Evolutionary conservation across 2,329 filamentous ascomycete genomes (phyloP).

Genomic region (Xylariaceae sp.): DNA sequence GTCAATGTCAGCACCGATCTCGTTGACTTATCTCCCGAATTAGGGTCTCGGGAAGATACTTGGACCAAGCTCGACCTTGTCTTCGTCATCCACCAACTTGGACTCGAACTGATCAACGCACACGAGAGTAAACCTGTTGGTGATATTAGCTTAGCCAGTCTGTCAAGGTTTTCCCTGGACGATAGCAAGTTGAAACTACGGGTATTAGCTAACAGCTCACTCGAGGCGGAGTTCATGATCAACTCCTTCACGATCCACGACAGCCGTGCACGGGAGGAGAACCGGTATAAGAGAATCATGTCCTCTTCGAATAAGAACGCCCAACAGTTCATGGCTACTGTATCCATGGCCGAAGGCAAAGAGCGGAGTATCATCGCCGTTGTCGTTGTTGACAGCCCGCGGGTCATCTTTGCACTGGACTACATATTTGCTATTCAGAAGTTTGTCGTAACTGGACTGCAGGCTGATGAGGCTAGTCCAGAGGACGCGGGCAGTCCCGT

Average conservation of each 20-base stretch:
- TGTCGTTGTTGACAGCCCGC: conserved; percentile 88
- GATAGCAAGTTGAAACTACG: conserved; percentile 86
- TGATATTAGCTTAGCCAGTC: conserved; percentile 68
- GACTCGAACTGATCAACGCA: conserved; percentile 78
- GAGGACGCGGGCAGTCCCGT: conserved; percentile 49
- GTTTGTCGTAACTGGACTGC: conserved; percentile 71
- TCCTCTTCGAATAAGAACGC: conserved; percentile 90
- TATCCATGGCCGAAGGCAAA: conserved; percentile 82
- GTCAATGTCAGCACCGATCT: conserved; percentile 37
- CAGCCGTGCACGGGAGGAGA: conserved; percentile 79
- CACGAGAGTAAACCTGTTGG: conserved; percentile 72
- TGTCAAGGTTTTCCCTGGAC: conserved; percentile 92
- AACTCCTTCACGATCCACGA: conserved; percentile 94
- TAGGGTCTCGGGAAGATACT: conserved; percentile 60
- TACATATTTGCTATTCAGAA: conserved; percentile 87
- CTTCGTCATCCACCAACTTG: conserved; percentile 83
- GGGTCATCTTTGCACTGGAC: conserved; percentile 91
- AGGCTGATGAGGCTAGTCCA: conserved; percentile 53
- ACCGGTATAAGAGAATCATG: conserved; percentile 98
- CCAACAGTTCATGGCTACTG: conserved; percentile 96
- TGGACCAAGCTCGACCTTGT: conserved; percentile 94
- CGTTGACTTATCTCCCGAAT: conserved; percentile 62
- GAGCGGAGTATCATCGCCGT: conserved; percentile 83
- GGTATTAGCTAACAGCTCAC: conserved; percentile 84
- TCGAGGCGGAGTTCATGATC: conserved; percentile 90